A percentile compares a stretch with the other conserved stretches of the same genome.
Conservation (phyloP, 2,329 filamentous ascomycete genomes). For the Pseudogymnoascus sp. region DNA sequence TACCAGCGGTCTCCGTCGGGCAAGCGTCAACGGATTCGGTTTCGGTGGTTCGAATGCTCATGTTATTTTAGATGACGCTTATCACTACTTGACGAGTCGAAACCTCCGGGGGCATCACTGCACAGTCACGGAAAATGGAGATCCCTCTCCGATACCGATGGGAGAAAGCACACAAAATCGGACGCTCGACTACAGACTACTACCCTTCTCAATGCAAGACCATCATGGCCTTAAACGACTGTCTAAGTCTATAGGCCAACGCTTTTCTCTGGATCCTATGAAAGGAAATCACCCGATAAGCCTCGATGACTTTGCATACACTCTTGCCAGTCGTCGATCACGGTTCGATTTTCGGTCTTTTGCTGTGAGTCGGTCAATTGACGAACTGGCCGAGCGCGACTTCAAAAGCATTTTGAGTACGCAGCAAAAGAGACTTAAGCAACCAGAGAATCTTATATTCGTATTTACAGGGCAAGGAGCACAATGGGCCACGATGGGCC, state of each 20-base stretch:
- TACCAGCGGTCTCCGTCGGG: conserved; percentile 8
- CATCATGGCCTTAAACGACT: neutral
- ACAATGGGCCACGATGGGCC: conserved; percentile 13
- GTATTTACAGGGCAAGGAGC: conserved; percentile 17
- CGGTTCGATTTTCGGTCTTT: neutral
- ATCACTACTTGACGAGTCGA: neutral
- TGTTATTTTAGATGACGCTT: conserved; percentile 28
- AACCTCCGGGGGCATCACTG: neutral
- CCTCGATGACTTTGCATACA: conserved; percentile 11
- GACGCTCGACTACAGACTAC: neutral
- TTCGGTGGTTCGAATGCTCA: conserved; percentile 42
- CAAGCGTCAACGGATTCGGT: conserved; percentile 28
- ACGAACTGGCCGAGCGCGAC: neutral
- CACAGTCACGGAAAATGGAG: neutral
- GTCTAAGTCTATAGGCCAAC: neutral
- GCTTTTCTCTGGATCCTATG: too few species aligned
- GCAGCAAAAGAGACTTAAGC: neutral
- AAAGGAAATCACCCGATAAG: neutral
- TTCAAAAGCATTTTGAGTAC: conserved; percentile 13
- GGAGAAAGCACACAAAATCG: neutral
- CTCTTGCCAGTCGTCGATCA: conserved; percentile 8
- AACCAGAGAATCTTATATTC: neutral
- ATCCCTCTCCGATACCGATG: neutral
- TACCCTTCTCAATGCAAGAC: conserved; percentile 1
- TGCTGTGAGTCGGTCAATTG: neutral